phyloP scores from a whole-genome alignment of 139 green algal genomes.

The Micractinium sp. region DNA sequence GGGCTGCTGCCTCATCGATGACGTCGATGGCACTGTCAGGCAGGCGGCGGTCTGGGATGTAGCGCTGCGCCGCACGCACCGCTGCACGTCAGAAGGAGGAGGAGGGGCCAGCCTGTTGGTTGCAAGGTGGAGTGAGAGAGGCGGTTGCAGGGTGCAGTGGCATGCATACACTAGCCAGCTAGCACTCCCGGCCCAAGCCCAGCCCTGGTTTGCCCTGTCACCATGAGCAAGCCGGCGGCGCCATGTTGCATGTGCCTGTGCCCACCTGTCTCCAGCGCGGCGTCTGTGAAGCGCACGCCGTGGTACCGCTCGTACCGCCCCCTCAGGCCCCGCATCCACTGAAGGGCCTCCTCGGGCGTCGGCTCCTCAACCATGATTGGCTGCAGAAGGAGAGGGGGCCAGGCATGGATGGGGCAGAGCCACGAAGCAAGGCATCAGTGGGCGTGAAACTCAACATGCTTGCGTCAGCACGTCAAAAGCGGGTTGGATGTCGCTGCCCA shows the following conservation, averaged over 20 bases:
- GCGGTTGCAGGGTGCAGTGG: neutral
- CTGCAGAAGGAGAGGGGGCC: conserved; percentile 42
- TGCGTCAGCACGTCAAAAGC: neutral
- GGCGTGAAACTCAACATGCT: neutral
- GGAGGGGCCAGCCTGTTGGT: neutral
- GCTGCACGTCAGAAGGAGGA: conserved; percentile 45
- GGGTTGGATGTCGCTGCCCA: too few species aligned
- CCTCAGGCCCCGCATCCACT: conserved; percentile 77
- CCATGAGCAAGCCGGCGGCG: too few species aligned
- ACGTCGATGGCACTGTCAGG: conserved; percentile 87
- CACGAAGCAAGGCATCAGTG: neutral
- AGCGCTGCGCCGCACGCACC: conserved; percentile 67
- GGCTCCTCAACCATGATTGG: conserved; percentile 85
- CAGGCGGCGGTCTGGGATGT: conserved; percentile 72
- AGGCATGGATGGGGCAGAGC: neutral
- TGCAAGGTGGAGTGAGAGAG: too few species aligned
- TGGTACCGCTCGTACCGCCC: conserved; percentile 88
- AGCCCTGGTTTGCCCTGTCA: too few species aligned
- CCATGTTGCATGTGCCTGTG: too few species aligned
- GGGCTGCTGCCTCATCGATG: conserved; percentile 81
- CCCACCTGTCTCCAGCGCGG: conserved; percentile 55
- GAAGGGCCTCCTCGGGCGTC: conserved; percentile 64
- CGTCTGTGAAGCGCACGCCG: conserved; percentile 70
- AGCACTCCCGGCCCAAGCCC: too few species aligned
- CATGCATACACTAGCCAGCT: too few species aligned